Percentiles rank a stretch among this genome's conserved stretches.
These are phyloP conservation scores for Vitis labrusca DNA, from an alignment of 164 flowering plant genomes.

Conservation along the genomic window DNA sequence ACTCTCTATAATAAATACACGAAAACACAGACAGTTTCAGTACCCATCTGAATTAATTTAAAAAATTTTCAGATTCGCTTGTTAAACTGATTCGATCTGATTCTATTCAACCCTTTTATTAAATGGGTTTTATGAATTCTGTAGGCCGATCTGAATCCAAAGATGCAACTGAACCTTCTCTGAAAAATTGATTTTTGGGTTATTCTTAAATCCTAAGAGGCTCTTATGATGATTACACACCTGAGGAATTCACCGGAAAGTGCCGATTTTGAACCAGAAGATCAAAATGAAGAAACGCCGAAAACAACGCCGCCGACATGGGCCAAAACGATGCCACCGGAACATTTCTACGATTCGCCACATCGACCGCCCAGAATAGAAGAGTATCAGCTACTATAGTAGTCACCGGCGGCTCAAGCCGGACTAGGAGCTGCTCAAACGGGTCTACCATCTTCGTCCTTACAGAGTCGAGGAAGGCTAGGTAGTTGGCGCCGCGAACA, in stretches of 20 bases:
- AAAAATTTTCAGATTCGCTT: neutral
- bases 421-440: constrained; percentile 18
- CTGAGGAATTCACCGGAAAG: constrained; percentile 4
- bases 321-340: constrained; percentile 25
- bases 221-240: neutral
- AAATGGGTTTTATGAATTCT: no score
- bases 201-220: no score
- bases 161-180: no score
- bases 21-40: neutral
- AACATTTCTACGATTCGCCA: constrained; percentile 20
- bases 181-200: no score
- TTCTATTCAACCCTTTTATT: no score
- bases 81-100: no score
- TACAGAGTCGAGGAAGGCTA: constrained; percentile 21
- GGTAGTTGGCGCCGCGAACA: neutral
- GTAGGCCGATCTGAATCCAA: no score
- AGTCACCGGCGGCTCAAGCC: constrained; percentile 14
- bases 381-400: constrained; percentile 16
- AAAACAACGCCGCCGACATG: constrained; percentile 13
- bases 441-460: constrained; percentile 23
- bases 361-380: constrained; percentile 6
- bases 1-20: neutral
- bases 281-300: constrained; percentile 6
- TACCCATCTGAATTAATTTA: neutral
- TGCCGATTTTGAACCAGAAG: constrained; percentile 3